Evolutionary conservation across 768 basidiomycete genomes (phyloP), one percentile per base, ranked within the genome.

Genomic region (Vararia minispora): DNA sequence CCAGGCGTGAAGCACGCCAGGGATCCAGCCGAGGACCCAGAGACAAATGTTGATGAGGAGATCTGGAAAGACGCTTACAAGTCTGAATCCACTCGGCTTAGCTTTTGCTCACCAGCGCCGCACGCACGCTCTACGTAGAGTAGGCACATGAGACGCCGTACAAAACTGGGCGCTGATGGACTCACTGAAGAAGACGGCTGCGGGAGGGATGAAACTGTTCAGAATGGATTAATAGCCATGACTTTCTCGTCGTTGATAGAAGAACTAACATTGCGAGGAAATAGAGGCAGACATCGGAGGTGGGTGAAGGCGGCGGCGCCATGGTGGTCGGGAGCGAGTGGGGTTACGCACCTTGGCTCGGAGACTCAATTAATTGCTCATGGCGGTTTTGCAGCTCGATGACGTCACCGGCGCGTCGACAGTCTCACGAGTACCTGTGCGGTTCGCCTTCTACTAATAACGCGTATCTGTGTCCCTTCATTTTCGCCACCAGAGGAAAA

Each of bases 11-110:
- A 66, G 36, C n/a, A 60, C 50, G 29, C 63, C 66, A 3, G 66
- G 66, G 16, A 68, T 60, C 64, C 64, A 69, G 8, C 60, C 66
- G 8, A 69, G 53, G 29, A 66, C 52, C 55, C 60, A 65, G 9
- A 69, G 54, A 0, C 56, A 48, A 43, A 65, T 52, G 41, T 66
- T 66, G 37, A 65, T 60, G 49, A 50, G 53, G 36, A 65, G 37
- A 23, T 64, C 61, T 62, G 37, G 23, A 20, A 9, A 10, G 30
- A 37, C 18, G n/a, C 14, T 14, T 37, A 26, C 24, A 18, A 26
- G 18, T 33, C 28, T 27, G 33, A 28, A 32, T 3, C 21, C 5
- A 2, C 16, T 11, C 2, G 8, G 18, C 10, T 11, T 23, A 26
- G 28, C 18, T 24, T 10, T 4, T 9, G 23, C 46, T 3, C 23